Evolutionary conservation across 2,329 filamentous ascomycete genomes (phyloP), one percentile per base, ranked within the genome.

Genomic region (Dothideomycetes sp.): DNA sequence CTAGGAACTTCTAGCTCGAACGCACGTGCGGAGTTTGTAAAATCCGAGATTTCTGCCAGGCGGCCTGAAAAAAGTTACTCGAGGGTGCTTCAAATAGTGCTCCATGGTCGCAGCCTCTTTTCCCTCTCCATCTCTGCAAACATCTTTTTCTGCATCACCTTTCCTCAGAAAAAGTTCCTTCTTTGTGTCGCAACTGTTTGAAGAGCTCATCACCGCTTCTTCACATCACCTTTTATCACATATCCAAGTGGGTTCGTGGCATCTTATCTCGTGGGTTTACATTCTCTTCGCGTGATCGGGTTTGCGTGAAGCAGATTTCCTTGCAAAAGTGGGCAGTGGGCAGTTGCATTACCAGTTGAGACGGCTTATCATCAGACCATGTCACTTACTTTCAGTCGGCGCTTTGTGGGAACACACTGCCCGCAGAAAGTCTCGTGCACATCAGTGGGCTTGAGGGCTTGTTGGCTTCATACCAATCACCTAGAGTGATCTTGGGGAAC

Each of bases 321-420:
- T 31, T 39, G 27, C n/a, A n/a, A 18, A 36, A 19, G 31, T 43
- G 31, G 41, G 41, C 37, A 38, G 41, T 43, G 41, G 41, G 41
- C 41, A 43, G 27, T 38, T 39, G 41, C 41, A 32, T 27, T 38
- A 36, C 38, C 32, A 43, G 33, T 27, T 27, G 22, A 27, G 36
- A 44, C 42, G 42, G 44, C 38, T 42, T 46, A 34, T 44, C 61
- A 59, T 59, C 56, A 43, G 44, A 47, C 34, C 52, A 52, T 51
- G 47, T 46, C 43, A 42, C 46, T 38, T 45, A 39, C 37, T 37
- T 43, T 50, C 46, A 63, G 63, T 64, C 57, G 65, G 66, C 64
- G 46, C 43, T 56, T 65, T 70, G 67, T 69, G 67, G 67, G 66
- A 68, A 70, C 67, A 67, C 67, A 47, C 44, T 37, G 65, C 66